Base-by-base conservation (phyloP, 208 protist genomes). In the Trypanosomatidae sp. region DNA sequence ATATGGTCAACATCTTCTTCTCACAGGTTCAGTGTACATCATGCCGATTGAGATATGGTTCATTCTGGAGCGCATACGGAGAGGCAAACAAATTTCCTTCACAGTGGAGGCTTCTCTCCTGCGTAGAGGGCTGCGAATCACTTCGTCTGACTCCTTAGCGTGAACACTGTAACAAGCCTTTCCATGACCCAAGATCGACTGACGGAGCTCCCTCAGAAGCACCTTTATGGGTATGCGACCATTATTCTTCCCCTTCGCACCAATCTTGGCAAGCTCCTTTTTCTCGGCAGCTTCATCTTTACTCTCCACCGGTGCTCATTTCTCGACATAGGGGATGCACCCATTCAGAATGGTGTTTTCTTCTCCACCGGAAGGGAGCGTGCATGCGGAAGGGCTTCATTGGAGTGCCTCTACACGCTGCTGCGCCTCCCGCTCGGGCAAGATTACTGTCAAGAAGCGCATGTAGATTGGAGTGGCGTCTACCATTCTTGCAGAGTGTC, bases 381-480 rank as follows among this genome's bases (percentile, higher is more conserved):
- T 97, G 10, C 87, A 90, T 70, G 87, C 91, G 0, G 90, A 91
- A 10, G 89, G 81, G 12, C 95, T 97, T 68, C 91, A 88, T 3
- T n/a, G 91, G 1, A 84, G 91, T 44, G 65, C 46, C 65, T 87
- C 66, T 39, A 39, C n/a, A 10, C 68, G 25, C 15, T 67, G 5
- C 52, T 66, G n/a, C 49, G 62, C 59, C 0, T 86, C 97, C 62
- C 81, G 66, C 56, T 81, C 43, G 10, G 72, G 80, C 17, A 81
- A 76, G 1, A 75, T 94, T 22, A 79, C 71, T 1, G 88, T 95
- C 33, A 84, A 86, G 39, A 52, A 84, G 41, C 68, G 82, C 49
- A 83, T 85, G 25, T 95, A 86, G 91, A 71, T 97, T n/a, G 89
- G 91, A 4, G 83, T 84, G 1, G 74, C 65, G 12, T 50, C 66